Evolutionary conservation across 73 alveolate genomes (phyloP), one percentile per base, ranked within the genome.

Genomic region (Paramecium octaurelia): DNA sequence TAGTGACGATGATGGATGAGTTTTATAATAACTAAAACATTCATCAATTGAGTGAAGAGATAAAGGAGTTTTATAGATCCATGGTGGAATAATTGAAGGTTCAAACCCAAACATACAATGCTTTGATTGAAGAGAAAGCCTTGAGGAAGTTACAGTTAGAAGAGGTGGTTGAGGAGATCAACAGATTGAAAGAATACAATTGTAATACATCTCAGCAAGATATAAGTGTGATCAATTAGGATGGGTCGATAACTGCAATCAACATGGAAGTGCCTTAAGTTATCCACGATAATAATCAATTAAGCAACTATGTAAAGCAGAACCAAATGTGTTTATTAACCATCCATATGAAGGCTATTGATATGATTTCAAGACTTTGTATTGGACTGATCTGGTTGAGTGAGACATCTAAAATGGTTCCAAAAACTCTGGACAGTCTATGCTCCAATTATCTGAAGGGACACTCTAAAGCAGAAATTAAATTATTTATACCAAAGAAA

Each of bases 1-100:
- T 80, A 24, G 76, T 80, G 14, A 80, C 46, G 16, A 44, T 80
- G 76, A 42, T 80, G 73, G 91, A 80, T 44, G 91, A 80, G 44
- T 80, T 80, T 48, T 80, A 80, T 48, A 42, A 80, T n/a, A 44
- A 42, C 12, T 18, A 80, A 46, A 80, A 80, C 18, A 42, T 80
- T 0, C 42, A 80, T 43, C 11, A 80, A 80, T 75, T 75, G 20
- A 20, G 36, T n/a, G 46, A 75, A 35, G 68, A 42, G 16, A 75
- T 75, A 12, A 35, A 16, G 7, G 46, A 75, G 6, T 42, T 21
- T 38, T 42, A 75, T 8, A 14, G 60, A 12, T 35, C 58, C 5
- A 38, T 75, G 60, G 88, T 38, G 6, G 35, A 75, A 20, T 34
- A 29, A 20, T 42, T 38, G 21, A 75, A 75, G 35, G 23, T 35